A percentile compares a stretch with the other conserved stretches of the same genome.
Evolutionary conservation across 2,329 filamentous ascomycete genomes (phyloP).

Genomic region (Davidsoniella australis): DNA sequence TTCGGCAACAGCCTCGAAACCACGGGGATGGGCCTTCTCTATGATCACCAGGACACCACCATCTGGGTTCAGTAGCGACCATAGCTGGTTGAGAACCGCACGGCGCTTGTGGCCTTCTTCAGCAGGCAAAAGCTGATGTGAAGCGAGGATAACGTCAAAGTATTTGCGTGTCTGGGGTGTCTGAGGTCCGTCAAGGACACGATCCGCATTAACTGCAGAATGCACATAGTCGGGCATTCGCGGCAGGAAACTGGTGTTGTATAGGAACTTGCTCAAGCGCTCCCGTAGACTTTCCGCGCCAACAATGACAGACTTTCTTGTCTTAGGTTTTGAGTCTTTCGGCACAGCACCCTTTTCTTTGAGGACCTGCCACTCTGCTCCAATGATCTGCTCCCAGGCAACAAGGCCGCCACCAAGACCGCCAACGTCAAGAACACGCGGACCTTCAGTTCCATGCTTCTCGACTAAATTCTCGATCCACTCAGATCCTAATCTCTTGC

Average conservation of each 20-base stretch:
- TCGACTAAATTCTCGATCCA: slow-evolving; percentile 52
- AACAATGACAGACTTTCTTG: slow-evolving; percentile 66
- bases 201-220: slow-evolving; percentile 39
- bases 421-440: slow-evolving; percentile 57
- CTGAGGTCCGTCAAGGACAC: slow-evolving; percentile 40
- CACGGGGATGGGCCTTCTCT: slow-evolving; percentile 80
- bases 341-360: slow-evolving; percentile 26
- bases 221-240: slow-evolving; percentile 76
- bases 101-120: slow-evolving; percentile 63
- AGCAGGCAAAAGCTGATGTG: slow-evolving; percentile 62
- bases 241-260: slow-evolving; percentile 84
- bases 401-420: slow-evolving; percentile 55
- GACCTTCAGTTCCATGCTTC: slow-evolving; percentile 36
- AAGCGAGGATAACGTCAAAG: slow-evolving; percentile 80
- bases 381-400: slow-evolving; percentile 62
- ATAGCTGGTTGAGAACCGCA: slow-evolving; percentile 69
- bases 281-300: slow-evolving; percentile 59
- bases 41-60: slow-evolving; percentile 76
- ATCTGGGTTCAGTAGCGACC: slow-evolving; percentile 66
- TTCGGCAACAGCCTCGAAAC: slow-evolving; percentile 81
- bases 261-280: slow-evolving; percentile 57
- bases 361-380: slow-evolving; percentile 66
- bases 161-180: slow-evolving; percentile 48
- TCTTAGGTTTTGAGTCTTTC: slow-evolving; percentile 31
- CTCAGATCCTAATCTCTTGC: slow-evolving; percentile 50